phyloP scores from a whole-genome alignment of 148 eudicot genomes.

The Dysphania ambrosioides region DNA sequence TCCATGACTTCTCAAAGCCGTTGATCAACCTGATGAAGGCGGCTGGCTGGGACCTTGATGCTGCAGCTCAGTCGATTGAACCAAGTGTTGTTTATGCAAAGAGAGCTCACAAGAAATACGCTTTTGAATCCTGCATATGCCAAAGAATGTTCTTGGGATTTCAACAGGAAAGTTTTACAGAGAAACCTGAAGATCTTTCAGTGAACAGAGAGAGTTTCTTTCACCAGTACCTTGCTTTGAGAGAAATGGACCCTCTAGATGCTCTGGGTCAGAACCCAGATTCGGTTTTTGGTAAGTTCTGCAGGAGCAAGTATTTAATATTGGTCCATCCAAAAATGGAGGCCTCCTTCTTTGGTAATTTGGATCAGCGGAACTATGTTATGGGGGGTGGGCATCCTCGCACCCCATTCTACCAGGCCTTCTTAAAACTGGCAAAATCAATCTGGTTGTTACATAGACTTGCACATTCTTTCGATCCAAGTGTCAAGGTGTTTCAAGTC shows the following conservation, averaged over 20 bases:
- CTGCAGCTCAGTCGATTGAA: slow-evolving; percentile 90
- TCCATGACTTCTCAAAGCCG: slow-evolving; percentile 94
- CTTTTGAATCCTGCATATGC: slow-evolving; percentile 88
- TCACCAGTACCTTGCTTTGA: slow-evolving; percentile 73
- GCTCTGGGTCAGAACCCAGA: slow-evolving; percentile 81
- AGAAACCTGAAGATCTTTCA: slow-evolving; percentile 44
- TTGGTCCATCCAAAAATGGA: slow-evolving; percentile 92
- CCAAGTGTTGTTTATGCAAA: slow-evolving; percentile 66
- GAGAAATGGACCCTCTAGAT: slow-evolving; percentile 87
- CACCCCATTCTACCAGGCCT: slow-evolving; percentile 90
- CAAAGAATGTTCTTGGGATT: slow-evolving; percentile 80
- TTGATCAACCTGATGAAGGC: slow-evolving; percentile 99
- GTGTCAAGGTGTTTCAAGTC: slow-evolving; percentile 80
- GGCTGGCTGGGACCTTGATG: slow-evolving; percentile 96
- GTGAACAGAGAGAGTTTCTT: slow-evolving; percentile 58
- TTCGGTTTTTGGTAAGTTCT: slow-evolving; percentile 78
- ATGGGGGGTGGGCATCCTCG: slow-evolving; percentile 96
- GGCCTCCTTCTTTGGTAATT: slow-evolving; percentile 83
- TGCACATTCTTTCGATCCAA: slow-evolving; percentile 82
- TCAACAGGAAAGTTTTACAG: slow-evolving; percentile 66
- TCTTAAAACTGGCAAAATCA: slow-evolving; percentile 79
- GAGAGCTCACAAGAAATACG: slow-evolving; percentile 91
- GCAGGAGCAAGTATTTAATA: slow-evolving; percentile 67
- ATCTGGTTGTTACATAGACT: slow-evolving; percentile 87
- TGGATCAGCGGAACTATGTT: slow-evolving; percentile 82